Evolutionary conservation across 352 stramenopile species (phyloP), one percentile per base, ranked within the genome.

Genomic region (Phytophthora macrochlamydospora): DNA sequence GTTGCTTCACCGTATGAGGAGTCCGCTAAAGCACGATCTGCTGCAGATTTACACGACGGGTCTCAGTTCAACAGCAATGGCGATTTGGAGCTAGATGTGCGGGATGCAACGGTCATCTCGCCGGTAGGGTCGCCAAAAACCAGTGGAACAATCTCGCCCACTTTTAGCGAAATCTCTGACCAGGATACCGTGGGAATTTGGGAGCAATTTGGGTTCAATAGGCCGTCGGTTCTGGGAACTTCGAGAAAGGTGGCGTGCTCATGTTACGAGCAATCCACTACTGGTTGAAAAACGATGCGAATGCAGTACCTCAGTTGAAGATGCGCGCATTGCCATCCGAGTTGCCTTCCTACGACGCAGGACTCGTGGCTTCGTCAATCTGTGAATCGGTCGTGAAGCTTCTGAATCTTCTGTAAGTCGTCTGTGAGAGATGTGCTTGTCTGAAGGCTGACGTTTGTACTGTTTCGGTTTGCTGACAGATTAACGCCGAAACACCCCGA

Each of bases 181-280:
- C 62, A 55, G 35, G 63, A 76, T 11, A 54, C 90, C 37, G 75
- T 90, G 7, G 72, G 75, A n/a, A 60, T 81, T 4, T 95, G 87
- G 87, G 83, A 93, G 46, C 79, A 83, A 14, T 88, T 92, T 56
- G 87, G 87, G 0, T 94, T 93, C 56, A 91, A 92, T 54, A 75
- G 69, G 6, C 66, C 73, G 33, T 81, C 69, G 3, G 70, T 94
- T 11, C 64, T 92, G 31, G 73, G 11, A 95, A 95, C 67, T 95
- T 95, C 64, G 73, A 91, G 4, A 87, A 90, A 31, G 85, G 87
- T 13, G 87, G 87, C 6, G 81, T 92, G 7, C 46, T 95, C 48
- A 59, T 95, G 50, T 65, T 94, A 7, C 77, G 79, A 56, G 79
- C 72, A 3, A 64, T 95, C 28, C 72, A 78, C 4, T 86, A 91